These are phyloP conservation scores for Malassezia globosa DNA, from an alignment of 1,284 basidiomycete species.

Conservation along the genomic window DNA sequence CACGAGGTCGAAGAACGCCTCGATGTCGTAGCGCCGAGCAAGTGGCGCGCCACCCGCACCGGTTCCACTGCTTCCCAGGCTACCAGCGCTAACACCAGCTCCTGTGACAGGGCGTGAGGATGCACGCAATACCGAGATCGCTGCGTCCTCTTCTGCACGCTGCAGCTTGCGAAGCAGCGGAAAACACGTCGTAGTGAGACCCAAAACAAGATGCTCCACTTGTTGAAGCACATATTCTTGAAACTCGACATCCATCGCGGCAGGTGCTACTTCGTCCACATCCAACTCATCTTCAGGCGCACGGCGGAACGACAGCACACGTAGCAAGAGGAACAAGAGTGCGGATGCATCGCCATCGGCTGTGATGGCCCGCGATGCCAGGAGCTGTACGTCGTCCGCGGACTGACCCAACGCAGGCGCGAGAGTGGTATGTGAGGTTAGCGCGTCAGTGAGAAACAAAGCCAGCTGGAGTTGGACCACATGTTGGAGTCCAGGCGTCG, in stretches of 20 bases:
- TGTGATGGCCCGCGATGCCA: conserved; percentile 16
- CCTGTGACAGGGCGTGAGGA: background rate
- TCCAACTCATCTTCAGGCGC: conserved; percentile 53
- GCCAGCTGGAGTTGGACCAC: conserved; percentile 74
- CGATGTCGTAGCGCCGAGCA: conserved; percentile 41
- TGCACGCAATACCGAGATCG: conserved; percentile 25
- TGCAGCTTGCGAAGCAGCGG: conserved; percentile 41
- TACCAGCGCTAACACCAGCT: too few relatives aligned
- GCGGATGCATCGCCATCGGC: conserved; percentile 45
- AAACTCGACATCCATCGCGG: conserved; percentile 32
- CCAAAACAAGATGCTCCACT: conserved; percentile 30
- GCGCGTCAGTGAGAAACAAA: conserved; percentile 51
- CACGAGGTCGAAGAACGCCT: conserved; percentile 42
- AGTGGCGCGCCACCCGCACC: conserved; percentile 25
- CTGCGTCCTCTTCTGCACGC: conserved; percentile 43
- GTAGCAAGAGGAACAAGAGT: conserved; percentile 60
- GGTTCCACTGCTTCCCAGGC: too few relatives aligned
- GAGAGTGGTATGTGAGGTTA: conserved; percentile 27
- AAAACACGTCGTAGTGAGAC: conserved; percentile 30
- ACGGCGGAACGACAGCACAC: conserved; percentile 49
- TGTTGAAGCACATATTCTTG: conserved; percentile 41
- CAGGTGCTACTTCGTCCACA: conserved; percentile 23
- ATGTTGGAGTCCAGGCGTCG: conserved; percentile 63
- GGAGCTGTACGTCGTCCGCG: conserved; percentile 27
- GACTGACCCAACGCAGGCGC: conserved; percentile 30